Conservation (phyloP, 768 basidiomycete species). For the Podaxis rugospora region DNA sequence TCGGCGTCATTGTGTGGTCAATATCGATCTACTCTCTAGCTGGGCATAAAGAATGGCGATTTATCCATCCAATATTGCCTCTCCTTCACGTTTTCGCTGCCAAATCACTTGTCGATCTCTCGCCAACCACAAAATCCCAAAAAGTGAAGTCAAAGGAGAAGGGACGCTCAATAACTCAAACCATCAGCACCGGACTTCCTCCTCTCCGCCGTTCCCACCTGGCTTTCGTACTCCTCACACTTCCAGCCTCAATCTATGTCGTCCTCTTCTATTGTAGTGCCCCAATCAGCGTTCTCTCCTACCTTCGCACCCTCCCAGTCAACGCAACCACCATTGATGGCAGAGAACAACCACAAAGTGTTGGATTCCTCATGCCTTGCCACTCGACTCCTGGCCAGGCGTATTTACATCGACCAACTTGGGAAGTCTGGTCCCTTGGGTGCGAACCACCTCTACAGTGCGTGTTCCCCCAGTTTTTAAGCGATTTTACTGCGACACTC, state of each 20-base stretch:
- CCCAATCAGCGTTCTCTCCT: slow-evolving; percentile 72
- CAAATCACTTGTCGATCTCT: slow-evolving; percentile 57
- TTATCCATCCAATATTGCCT: slow-evolving; percentile 89
- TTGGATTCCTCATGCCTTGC: slow-evolving; percentile 93
- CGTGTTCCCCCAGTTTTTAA: slow-evolving; percentile 21
- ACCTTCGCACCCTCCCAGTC: slow-evolving; percentile 51
- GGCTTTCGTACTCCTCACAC: slow-evolving; percentile 42
- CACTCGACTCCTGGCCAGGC: slow-evolving; percentile 94
- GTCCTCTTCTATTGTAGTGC: slow-evolving; percentile 74
- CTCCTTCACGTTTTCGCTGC: slow-evolving; percentile 77
- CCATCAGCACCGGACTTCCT: slow-evolving; percentile 13
- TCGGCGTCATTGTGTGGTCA: slow-evolving; percentile 56
- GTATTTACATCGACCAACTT: slow-evolving; percentile 68
- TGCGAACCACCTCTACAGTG: slow-evolving; percentile 92
- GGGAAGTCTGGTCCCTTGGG: slow-evolving; percentile 75
- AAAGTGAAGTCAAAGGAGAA: neutral
- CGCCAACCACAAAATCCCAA: slow-evolving; percentile 11
- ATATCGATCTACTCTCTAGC: slow-evolving; percentile 68
- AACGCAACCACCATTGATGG: slow-evolving; percentile 34
- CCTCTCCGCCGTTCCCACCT: slow-evolving; percentile 33
- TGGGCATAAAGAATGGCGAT: slow-evolving; percentile 97
- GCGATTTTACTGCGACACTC: neutral
- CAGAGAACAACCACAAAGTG: slow-evolving; percentile 21
- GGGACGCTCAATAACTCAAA: neutral
- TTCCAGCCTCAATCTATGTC: slow-evolving; percentile 67